Percentiles rank a stretch among this genome's conserved stretches.
phyloP scores from a whole-genome alignment of 305 asterid species.

The Fraxinus sp. region DNA sequence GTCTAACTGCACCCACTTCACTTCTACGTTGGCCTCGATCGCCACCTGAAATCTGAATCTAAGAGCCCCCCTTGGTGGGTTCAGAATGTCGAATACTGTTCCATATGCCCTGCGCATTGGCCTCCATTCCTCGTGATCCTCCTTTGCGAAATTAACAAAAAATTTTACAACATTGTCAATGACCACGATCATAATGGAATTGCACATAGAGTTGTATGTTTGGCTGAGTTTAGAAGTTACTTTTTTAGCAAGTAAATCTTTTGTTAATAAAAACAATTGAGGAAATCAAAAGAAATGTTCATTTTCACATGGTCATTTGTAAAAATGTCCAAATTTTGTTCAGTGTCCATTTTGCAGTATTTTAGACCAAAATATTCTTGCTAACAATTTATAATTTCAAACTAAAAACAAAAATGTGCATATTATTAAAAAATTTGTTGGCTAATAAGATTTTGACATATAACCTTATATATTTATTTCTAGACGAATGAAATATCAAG shows the following conservation, averaged over 20 bases:
- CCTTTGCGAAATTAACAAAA: conserved; percentile 23
- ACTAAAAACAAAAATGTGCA: too few relatives aligned
- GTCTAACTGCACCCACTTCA: conserved; percentile 37
- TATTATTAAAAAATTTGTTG: too few relatives aligned
- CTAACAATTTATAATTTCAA: too few relatives aligned
- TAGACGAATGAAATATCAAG: too few relatives aligned
- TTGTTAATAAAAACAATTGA: too few relatives aligned
- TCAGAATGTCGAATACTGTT: conserved; percentile 45
- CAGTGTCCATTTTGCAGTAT: too few relatives aligned
- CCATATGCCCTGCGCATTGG: conserved; percentile 48
- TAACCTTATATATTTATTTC: too few relatives aligned
- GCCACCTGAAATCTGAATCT: conserved; percentile 33
- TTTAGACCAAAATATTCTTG: too few relatives aligned
- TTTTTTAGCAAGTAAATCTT: background rate
- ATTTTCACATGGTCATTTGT: too few relatives aligned
- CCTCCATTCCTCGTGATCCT: conserved; percentile 53
- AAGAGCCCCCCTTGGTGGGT: conserved; percentile 42
- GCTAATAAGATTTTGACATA: too few relatives aligned
- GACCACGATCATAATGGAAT: background rate
- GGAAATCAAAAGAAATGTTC: too few relatives aligned
- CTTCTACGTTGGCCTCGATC: conserved; percentile 16
- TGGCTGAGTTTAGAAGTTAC: background rate
- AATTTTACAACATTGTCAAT: background rate
- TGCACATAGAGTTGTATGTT: background rate
- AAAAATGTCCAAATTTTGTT: too few relatives aligned